These are phyloP conservation scores for Epichloe typhina DNA, from an alignment of 2,329 filamentous ascomycete genomes.

Conservation along the genomic window DNA sequence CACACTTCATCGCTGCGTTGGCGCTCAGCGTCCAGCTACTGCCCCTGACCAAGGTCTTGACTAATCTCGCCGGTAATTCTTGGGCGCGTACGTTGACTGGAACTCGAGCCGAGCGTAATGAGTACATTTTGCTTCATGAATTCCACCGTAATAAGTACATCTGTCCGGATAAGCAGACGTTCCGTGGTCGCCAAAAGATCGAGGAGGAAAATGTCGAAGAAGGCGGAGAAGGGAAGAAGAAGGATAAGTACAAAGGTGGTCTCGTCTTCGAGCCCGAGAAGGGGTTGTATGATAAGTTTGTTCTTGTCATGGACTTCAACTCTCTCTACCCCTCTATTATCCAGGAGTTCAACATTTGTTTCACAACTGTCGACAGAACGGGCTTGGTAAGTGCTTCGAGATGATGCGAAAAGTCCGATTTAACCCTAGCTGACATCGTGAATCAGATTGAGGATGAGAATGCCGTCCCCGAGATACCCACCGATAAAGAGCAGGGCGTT, in stretches of 20 bases:
- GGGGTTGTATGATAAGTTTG: slow-evolving; percentile 94
- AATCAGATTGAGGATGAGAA: slow-evolving; percentile 57
- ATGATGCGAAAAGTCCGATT: not conserved
- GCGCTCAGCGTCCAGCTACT: slow-evolving; percentile 84
- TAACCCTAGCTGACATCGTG: slow-evolving; percentile 15
- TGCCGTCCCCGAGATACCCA: slow-evolving; percentile 74
- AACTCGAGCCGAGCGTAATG: slow-evolving; percentile 92
- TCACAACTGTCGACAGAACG: slow-evolving; percentile 83
- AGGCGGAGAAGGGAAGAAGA: slow-evolving; percentile 72
- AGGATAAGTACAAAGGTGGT: slow-evolving; percentile 98
- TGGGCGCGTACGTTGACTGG: slow-evolving; percentile 94
- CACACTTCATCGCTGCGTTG: slow-evolving; percentile 87
- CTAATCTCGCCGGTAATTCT: slow-evolving; percentile 92
- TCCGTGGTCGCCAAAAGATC: slow-evolving; percentile 57
- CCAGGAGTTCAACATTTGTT: slow-evolving; percentile 98
- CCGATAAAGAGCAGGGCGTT: slow-evolving; percentile 67
- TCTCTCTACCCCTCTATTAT: slow-evolving; percentile 97
- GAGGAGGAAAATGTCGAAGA: slow-evolving; percentile 60
- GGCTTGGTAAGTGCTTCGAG: slow-evolving; percentile 42
- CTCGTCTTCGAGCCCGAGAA: slow-evolving; percentile 97
- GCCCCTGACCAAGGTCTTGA: slow-evolving; percentile 85
- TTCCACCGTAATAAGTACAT: slow-evolving; percentile 97
- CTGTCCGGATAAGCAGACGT: slow-evolving; percentile 84
- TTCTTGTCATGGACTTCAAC: slow-evolving; percentile 99
- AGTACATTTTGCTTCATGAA: slow-evolving; percentile 96